These are phyloP conservation scores for Lepidopterella palustris DNA, from an alignment of 495 filamentous ascomycete genomes.

Conservation along the genomic window DNA sequence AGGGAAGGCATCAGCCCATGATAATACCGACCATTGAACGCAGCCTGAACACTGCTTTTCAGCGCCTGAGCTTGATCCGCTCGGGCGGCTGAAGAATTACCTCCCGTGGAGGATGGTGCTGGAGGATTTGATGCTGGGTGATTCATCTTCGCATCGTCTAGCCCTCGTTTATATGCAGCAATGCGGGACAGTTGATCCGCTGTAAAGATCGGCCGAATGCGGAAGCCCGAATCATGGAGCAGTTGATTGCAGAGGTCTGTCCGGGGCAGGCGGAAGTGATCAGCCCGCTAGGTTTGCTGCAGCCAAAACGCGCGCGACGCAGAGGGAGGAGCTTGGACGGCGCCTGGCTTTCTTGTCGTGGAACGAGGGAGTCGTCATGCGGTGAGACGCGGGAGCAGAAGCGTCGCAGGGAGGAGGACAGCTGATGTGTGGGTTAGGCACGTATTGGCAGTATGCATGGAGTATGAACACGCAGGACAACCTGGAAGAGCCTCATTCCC, in stretches of 20 bases:
- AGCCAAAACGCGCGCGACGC: not conserved
- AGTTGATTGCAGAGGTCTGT: not conserved
- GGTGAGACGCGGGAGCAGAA: not conserved
- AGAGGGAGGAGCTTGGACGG: not conserved
- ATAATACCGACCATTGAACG: slow-evolving; percentile 67
- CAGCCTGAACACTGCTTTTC: slow-evolving; percentile 67
- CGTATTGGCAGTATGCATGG: too few relatives aligned
- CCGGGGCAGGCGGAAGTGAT: not conserved
- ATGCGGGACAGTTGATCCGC: not conserved
- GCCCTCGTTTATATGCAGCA: slow-evolving; percentile 16
- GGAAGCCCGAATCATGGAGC: not conserved
- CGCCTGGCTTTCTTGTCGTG: not conserved
- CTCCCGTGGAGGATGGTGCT: slow-evolving; percentile 43
- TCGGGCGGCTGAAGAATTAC: slow-evolving; percentile 43
- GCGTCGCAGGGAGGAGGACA: not conserved
- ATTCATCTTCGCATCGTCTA: slow-evolving; percentile 23
- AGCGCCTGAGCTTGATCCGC: slow-evolving; percentile 46
- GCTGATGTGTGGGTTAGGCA: not conserved
- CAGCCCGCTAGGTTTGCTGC: not conserved
- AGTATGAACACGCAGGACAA: too few relatives aligned
- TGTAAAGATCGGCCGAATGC: not conserved
- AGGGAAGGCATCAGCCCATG: slow-evolving; percentile 4
- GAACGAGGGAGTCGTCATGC: not conserved
- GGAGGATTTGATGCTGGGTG: slow-evolving; percentile 26
- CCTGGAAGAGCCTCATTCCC: not conserved